Evolutionary conservation across 2,329 filamentous ascomycete species (phyloP), one percentile per base, ranked within the genome.

Genomic region (Septoria petroselini): DNA sequence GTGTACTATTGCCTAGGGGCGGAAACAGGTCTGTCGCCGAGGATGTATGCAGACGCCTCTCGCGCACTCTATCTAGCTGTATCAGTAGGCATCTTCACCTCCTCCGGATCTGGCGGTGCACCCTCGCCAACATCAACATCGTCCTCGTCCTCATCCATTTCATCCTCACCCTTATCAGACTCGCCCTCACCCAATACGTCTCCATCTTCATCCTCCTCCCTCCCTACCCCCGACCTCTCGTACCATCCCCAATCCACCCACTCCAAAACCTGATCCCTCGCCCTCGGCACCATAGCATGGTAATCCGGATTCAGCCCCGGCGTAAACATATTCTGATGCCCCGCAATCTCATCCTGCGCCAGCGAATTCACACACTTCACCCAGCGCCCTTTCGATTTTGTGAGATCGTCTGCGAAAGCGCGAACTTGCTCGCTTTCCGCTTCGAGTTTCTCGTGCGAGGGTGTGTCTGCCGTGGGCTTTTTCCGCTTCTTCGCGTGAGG

Each of bases 281-380:
- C 85, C 47, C 82, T 76, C 41, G 82, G 76, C n/a, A 80, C 73
- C 66, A 93, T 75, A 47, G 74, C 76, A 54, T 81, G 79, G 62
- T 89, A 91, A 1, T 81, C 85, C 1, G 87, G 84, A 61, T 93
- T 91, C 37, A 83, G 77, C 53, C 76, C 76, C 1, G 82, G 76
- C 44, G 83, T 83, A 59, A 93, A 93, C 86, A 93, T 76, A 77
- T 80, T 74, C 75, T 84, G 88, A 69, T 97, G 93, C 21, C 91
- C 91, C 55, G 73, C 73, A 0, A 84, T 83, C 73, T 97, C 93
- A 61, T 95, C 88, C 8, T 71, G 73, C 1, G 86, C 88, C 61
- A 80, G 82, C 53, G 94, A 84, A 65, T 97, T 98, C 48, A 90
- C 74, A 82, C 84, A 68, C 62, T 81, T 78, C 55, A 76, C 76